A percentile compares a stretch with the other conserved stretches of the same genome.
Evolutionary conservation across 2,329 filamentous ascomycete genomes (phyloP).

Genomic region (Diatrype stigma): DNA sequence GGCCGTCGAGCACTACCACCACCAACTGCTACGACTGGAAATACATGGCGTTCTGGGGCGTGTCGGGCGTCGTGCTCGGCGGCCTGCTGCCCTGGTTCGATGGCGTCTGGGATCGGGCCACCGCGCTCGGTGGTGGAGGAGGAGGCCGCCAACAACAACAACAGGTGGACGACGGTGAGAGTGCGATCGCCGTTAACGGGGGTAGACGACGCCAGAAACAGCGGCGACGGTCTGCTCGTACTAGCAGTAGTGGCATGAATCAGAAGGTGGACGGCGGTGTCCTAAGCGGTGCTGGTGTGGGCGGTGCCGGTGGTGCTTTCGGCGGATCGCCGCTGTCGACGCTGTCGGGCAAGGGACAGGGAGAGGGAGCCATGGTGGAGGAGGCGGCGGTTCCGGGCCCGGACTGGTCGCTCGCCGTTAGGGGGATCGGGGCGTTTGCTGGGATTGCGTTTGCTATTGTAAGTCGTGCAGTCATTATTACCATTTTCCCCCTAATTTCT

Average conservation of each 20-base stretch:
- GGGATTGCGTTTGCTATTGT: constrained; percentile 71
- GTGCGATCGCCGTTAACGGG: constrained; percentile 10
- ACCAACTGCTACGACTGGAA: constrained; percentile 47
- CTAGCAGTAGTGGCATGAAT: too few species aligned
- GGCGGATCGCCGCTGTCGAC: too few species aligned
- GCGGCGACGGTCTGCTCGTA: constrained; percentile 4
- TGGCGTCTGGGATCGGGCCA: constrained; percentile 65
- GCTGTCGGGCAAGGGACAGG: constrained; percentile 9
- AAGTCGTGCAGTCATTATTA: too few species aligned
- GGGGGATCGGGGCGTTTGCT: constrained; percentile 57
- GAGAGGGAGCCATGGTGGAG: constrained; percentile 20
- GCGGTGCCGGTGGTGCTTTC: too few species aligned
- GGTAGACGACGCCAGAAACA: constrained; percentile 27
- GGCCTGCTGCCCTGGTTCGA: constrained; percentile 83
- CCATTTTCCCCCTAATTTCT: too few species aligned
- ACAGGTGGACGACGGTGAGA: constrained; percentile 11
- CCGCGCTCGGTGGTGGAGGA: constrained; percentile 33
- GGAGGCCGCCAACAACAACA: too few species aligned
- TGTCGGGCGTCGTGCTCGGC: constrained; percentile 72
- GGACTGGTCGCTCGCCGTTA: constrained; percentile 65
- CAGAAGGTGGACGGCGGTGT: too few species aligned
- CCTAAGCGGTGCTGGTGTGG: too few species aligned
- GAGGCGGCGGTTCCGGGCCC: constrained; percentile 42
- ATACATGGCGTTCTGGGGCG: constrained; percentile 78
- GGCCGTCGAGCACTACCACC: constrained; percentile 43